These are phyloP conservation scores for Didymella keratinophila DNA, from an alignment of 2,329 filamentous ascomycete species.

Conservation along the genomic window DNA sequence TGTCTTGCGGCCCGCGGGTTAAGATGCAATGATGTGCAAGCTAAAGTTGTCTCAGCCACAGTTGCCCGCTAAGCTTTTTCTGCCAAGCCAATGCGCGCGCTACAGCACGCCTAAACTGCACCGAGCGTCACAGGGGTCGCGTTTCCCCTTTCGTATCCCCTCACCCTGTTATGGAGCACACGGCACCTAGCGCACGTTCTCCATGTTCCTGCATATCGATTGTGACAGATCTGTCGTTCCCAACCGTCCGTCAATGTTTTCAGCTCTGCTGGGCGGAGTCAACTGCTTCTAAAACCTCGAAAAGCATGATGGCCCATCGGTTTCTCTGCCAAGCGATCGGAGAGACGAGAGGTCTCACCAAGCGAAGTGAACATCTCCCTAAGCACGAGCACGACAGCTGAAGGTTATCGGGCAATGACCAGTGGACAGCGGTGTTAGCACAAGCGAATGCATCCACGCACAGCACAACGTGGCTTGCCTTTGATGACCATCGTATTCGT, in stretches of 20 bases:
- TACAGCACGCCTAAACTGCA: conserved; percentile 7
- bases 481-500: conserved; percentile 18
- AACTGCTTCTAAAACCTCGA: not conserved
- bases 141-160: conserved; percentile 16
- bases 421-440: not conserved
- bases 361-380: not conserved
- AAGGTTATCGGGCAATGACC: not conserved
- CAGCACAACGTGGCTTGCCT: conserved; percentile 11
- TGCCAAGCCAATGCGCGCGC: conserved; percentile 16
- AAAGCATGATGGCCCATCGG: not conserved
- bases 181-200: conserved; percentile 7
- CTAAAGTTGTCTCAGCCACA: conserved; percentile 7
- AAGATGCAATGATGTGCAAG: conserved; percentile 6
- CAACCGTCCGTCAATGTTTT: not conserved
- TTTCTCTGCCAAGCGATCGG: not conserved
- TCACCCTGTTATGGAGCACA: conserved; percentile 6
- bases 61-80: conserved; percentile 14
- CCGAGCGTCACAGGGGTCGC: conserved; percentile 8
- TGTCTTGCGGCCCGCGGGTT: not conserved
- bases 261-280: not conserved
- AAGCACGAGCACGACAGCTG: not conserved
- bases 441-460: conserved; percentile 5
- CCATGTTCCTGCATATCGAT: conserved; percentile 2
- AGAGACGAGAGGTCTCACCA: not conserved
- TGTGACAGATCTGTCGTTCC: conserved; percentile 5